Base-by-base conservation (phyloP, 148 eudicot genomes). In the Pouteria glomerata region DNA sequence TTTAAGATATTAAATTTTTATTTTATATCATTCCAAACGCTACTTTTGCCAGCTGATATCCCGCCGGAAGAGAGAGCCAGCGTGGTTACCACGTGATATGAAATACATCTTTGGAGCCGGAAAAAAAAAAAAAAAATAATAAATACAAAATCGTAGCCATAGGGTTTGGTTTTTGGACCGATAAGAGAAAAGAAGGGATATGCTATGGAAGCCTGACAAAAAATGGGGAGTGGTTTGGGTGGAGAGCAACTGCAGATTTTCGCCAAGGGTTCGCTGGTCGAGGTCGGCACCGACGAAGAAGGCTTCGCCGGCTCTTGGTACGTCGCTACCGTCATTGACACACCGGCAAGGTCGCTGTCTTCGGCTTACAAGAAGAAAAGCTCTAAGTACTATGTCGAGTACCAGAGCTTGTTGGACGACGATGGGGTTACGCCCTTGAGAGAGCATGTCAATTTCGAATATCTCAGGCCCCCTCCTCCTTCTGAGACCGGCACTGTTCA, bases 271-370 rank as follows among this genome's bases (percentile, higher is more conserved):
- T 78, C 89, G 2, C 27, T 65, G 12, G 85, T 89, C n/a, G 94
- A 89, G 68, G 86, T 89, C 31, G 63, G 59, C 39, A 73, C 85
- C 16, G 83, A 86, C 74, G 90, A 89, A 63, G 81, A 82, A 37
- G 94, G 82, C 19, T 85, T 83, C 63, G 56, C 21, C 11, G 89
- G 80, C 0, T 84, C 79, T 5, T 85, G 83, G 81, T 86, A 60
- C 59, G 65, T 71, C 16, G 90, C 88, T 31, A 85, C 82, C 48
- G 78, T 89, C 0, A 6, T 87, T 30, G 41, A 70, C 33, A 68
- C 63, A 0, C 73, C 85, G 0, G 19, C 68, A 0, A 6, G 41
- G 6, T 6, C 30, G 4, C 4, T 35, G 31, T 10, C 84, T 0
- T 26, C 66, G 0, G 4, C 55, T 5, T 8, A 31, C 24, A 81